Percentiles rank a stretch among this genome's conserved stretches.
Conservation (phyloP, 2,329 filamentous ascomycete genomes). For the Neoarthrinium moseri region DNA sequence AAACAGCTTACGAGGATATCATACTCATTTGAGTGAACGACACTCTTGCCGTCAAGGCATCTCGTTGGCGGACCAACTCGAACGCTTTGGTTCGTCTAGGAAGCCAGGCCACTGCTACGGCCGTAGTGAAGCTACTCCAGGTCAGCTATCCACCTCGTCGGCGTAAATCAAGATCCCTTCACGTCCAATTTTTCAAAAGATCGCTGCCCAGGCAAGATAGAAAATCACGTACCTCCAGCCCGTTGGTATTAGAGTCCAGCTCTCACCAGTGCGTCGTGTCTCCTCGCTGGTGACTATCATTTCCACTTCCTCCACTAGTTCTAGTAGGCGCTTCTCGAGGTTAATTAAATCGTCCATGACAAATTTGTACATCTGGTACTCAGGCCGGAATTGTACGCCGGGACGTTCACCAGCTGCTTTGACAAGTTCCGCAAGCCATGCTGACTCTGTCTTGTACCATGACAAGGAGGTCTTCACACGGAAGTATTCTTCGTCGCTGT, state of each 20-base stretch:
- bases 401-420: slow-evolving; percentile 24
- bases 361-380: slow-evolving; percentile 46
- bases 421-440: slow-evolving; percentile 43
- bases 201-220: neutral
- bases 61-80: slow-evolving; percentile 44
- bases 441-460: slow-evolving; percentile 49
- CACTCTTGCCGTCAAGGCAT: slow-evolving; percentile 41
- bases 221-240: slow-evolving; percentile 26
- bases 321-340: slow-evolving; percentile 42
- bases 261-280: slow-evolving; percentile 17
- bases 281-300: slow-evolving; percentile 22
- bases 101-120: slow-evolving; percentile 44
- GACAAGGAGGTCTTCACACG: slow-evolving; percentile 43
- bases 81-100: slow-evolving; percentile 41
- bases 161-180: no score
- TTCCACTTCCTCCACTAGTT: slow-evolving; percentile 43
- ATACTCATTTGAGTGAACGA: slow-evolving; percentile 49
- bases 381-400: slow-evolving; percentile 28
- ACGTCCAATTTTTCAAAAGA: no score
- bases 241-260: slow-evolving; percentile 36
- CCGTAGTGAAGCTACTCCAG: slow-evolving; percentile 27
- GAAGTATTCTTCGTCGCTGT: slow-evolving; percentile 46
- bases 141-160: neutral
- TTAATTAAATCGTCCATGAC: slow-evolving; percentile 45
- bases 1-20: slow-evolving; percentile 37